Base-by-base conservation (phyloP, 2,329 filamentous ascomycete species). In the Stagonosporopsis vannaccii region DNA sequence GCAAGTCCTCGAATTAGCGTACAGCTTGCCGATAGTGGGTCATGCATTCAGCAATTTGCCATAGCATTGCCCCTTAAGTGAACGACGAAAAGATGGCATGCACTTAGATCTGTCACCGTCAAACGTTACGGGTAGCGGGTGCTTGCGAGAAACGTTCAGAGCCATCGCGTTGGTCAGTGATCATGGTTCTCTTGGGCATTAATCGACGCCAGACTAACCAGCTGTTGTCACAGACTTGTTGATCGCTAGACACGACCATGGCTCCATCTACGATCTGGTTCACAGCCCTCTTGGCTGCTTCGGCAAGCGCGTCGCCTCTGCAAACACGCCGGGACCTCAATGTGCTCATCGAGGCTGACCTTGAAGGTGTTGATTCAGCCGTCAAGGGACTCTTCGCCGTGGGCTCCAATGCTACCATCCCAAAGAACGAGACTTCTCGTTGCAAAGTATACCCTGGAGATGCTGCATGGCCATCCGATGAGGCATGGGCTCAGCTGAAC, bases 371-470 rank as follows among this genome's bases (percentile, higher is more conserved):
- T 23, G 26, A 56, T 28, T 49, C 63, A 20, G 45, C 59, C 2
- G 39, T 74, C 42, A 65, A 58, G 41, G 47, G 54, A 4, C 62
- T 73, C 4, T 72, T 73, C 19, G 48, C 58, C 11, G 60, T 67
- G 3, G 55, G 46, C 20, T 58, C 59, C 19, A 46, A 51, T 15
- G 33, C 58, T 0, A 55, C 52, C 13, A 15, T 59, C 3, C 53
- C 63, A 19, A 59, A 48, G n/a, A 60, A 57, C 25, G 57, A 55
- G 20, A 61, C 62, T 9, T 67, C 67, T 11, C 54, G 67, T 58
- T 85, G 82, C 72, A 85, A 83, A 67, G 75, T 80, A 2, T 80
- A 78, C 41, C 82, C 81, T 1, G 77, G 75, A 19, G 77, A 78
- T 13, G 22, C 67, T 7, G 67, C 67, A 42, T 86, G 84, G 84